These are phyloP conservation scores for Juncus effusus DNA, from an alignment of 176 grass and related monocot species.

Conservation along the genomic window DNA sequence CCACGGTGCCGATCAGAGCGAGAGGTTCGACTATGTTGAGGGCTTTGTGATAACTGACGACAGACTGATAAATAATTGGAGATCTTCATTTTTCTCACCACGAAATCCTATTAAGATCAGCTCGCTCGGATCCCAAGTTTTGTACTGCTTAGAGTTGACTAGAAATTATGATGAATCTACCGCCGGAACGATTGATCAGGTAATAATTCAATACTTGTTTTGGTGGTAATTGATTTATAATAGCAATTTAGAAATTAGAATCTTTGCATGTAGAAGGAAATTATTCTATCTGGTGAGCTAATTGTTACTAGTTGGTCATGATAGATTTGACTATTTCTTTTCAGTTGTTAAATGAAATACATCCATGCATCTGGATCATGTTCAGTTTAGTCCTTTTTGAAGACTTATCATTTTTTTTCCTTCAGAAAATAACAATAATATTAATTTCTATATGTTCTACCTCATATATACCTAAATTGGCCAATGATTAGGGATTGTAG, in stretches of 20 bases:
- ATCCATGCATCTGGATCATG: too few relatives aligned
- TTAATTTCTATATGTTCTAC: background rate
- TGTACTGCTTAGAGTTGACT: slow-evolving; percentile 92
- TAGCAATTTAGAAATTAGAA: too few relatives aligned
- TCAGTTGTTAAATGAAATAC: background rate
- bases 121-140: slow-evolving; percentile 60
- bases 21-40: slow-evolving; percentile 86
- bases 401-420: slow-evolving; percentile 21
- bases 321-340: slow-evolving; percentile 9
- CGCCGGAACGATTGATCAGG: slow-evolving; percentile 62
- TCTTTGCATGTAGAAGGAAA: background rate
- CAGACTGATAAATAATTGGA: slow-evolving; percentile 96
- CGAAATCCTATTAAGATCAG: slow-evolving; percentile 83
- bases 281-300: background rate
- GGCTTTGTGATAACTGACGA: slow-evolving; percentile 91
- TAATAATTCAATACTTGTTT: background rate
- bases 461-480: slow-evolving; percentile 19
- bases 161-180: slow-evolving; percentile 75
- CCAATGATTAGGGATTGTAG: slow-evolving; percentile 42
- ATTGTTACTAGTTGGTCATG: slow-evolving; percentile 6
- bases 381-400: background rate
- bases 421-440: background rate
- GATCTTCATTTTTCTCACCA: slow-evolving; percentile 97
- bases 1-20: slow-evolving; percentile 26
- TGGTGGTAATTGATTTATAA: too few relatives aligned